Evolutionary conservation across 768 basidiomycete species (phyloP).

Genomic region (Leccinum arenicola): DNA sequence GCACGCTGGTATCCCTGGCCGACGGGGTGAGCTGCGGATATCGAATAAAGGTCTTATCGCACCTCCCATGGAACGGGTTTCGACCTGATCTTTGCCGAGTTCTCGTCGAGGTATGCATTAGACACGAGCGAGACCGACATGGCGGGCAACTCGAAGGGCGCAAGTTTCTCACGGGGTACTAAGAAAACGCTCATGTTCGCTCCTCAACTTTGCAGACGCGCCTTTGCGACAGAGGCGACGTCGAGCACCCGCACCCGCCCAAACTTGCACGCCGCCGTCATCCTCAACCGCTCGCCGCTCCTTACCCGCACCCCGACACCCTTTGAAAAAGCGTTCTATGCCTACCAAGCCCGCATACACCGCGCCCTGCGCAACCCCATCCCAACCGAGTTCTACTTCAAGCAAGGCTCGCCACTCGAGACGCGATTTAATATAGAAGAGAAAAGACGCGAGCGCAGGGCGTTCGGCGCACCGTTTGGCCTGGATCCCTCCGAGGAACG

Average conservation of each 20-base stretch:
- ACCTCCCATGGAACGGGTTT: conserved; percentile 99
- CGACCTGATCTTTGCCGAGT: conserved; percentile 79
- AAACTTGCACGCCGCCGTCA: conserved; percentile 56
- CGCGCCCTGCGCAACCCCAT: conserved; percentile 87
- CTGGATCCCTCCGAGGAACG: conserved; percentile 40
- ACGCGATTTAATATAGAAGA: conserved; percentile 78
- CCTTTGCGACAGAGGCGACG: conserved; percentile 43
- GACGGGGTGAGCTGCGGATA: conserved; percentile 12
- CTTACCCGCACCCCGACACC: conserved; percentile 67
- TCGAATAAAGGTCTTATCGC: conserved; percentile 5
- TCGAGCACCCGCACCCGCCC: conserved; percentile 24
- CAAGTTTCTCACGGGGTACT: conserved; percentile 30
- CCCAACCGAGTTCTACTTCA: conserved; percentile 93
- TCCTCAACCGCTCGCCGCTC: conserved; percentile 76
- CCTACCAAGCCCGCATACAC: conserved; percentile 79
- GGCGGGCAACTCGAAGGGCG: conserved; percentile 1
- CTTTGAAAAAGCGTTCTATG: conserved; percentile 79
- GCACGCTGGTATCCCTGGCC: conserved; percentile 91
- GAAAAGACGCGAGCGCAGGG: conserved; percentile 61
- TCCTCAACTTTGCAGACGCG: conserved; percentile 27
- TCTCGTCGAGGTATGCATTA: conserved; percentile 83
- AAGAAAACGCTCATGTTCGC: conserved; percentile 14
- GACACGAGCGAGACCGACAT: conserved; percentile 81
- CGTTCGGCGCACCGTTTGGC: conserved; percentile 68
- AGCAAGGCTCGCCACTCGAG: conserved; percentile 83